Conservation (phyloP, 352 stramenopile genomes). For the Phytophthora macrochlamydospora region DNA sequence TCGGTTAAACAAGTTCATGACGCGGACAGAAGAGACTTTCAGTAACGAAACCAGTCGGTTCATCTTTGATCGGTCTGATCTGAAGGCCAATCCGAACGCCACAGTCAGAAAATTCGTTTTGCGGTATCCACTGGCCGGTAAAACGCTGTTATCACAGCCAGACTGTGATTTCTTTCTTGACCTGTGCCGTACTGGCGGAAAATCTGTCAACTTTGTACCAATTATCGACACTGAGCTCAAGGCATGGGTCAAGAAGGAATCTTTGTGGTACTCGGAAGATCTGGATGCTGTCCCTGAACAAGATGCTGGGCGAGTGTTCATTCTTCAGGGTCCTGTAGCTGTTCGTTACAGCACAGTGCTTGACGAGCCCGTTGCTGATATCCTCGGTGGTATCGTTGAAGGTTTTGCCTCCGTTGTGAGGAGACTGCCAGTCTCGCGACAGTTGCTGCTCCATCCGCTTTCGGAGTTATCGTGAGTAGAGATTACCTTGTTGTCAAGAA, state of each 20-base stretch:
- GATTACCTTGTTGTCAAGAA: constrained; percentile 33
- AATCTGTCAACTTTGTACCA: constrained; percentile 89
- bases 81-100: constrained; percentile 52
- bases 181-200: constrained; percentile 81
- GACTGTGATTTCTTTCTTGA: constrained; percentile 88
- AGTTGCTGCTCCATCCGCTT: background rate
- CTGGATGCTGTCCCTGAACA: constrained; percentile 78
- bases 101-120: constrained; percentile 50
- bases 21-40: constrained; percentile 72
- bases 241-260: constrained; percentile 92
- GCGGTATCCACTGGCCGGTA: constrained; percentile 55
- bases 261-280: constrained; percentile 91
- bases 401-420: constrained; percentile 61
- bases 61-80: constrained; percentile 50
- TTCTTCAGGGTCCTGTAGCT: constrained; percentile 84
- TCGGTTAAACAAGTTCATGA: constrained; percentile 75
- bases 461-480: constrained; percentile 6
- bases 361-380: constrained; percentile 81
- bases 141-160: constrained; percentile 67
- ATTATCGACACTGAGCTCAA: constrained; percentile 82
- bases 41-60: constrained; percentile 27
- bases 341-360: constrained; percentile 78
- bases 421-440: constrained; percentile 8
- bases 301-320: constrained; percentile 82
- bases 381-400: constrained; percentile 65